Percentiles rank a stretch among this genome's conserved stretches.
Evolutionary conservation across 2,329 filamentous ascomycete species (phyloP).

Genomic region (Coleophoma crateriformis): DNA sequence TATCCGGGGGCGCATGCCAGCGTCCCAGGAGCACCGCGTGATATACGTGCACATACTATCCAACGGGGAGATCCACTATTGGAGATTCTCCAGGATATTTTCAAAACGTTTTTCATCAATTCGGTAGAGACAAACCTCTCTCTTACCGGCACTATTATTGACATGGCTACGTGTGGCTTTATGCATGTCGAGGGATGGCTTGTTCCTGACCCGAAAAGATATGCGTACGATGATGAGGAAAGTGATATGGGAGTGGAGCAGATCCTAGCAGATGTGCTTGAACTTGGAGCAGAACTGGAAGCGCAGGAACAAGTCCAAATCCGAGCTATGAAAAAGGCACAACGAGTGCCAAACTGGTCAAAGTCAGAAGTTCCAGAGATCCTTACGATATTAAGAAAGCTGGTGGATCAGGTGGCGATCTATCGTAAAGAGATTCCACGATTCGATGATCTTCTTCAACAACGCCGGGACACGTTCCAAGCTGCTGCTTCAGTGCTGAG

Average conservation of each 20-base stretch:
- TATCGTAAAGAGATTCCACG: slow-evolving; percentile 63
- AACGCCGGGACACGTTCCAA: slow-evolving; percentile 58
- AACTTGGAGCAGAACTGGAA: slow-evolving; percentile 20
- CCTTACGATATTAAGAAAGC: slow-evolving; percentile 49
- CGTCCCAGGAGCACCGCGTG: slow-evolving; percentile 55
- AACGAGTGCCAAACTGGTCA: slow-evolving; percentile 47
- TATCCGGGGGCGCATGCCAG: slow-evolving; percentile 49
- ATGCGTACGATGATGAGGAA: slow-evolving; percentile 47
- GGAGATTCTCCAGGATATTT: slow-evolving; percentile 61
- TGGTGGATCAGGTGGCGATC: slow-evolving; percentile 55
- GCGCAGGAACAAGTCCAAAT: slow-evolving; percentile 38
- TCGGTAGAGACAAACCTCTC: slow-evolving; percentile 87
- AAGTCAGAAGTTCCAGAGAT: slow-evolving; percentile 45
- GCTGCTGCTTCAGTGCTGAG: slow-evolving; percentile 39
- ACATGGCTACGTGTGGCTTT: slow-evolving; percentile 77
- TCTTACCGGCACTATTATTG: slow-evolving; percentile 76
- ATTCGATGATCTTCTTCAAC: slow-evolving; percentile 67
- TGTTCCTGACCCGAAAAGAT: slow-evolving; percentile 63
- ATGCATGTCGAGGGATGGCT: slow-evolving; percentile 90
- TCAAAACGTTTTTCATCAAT: slow-evolving; percentile 83
- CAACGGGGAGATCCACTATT: slow-evolving; percentile 57
- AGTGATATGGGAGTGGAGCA: slow-evolving; percentile 26
- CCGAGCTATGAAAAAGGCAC: slow-evolving; percentile 43
- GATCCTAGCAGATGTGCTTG: slow-evolving; percentile 24
- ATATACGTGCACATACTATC: slow-evolving; percentile 55